Conservation (phyloP, 257 asterid species). For the Solanum verrucosum region DNA sequence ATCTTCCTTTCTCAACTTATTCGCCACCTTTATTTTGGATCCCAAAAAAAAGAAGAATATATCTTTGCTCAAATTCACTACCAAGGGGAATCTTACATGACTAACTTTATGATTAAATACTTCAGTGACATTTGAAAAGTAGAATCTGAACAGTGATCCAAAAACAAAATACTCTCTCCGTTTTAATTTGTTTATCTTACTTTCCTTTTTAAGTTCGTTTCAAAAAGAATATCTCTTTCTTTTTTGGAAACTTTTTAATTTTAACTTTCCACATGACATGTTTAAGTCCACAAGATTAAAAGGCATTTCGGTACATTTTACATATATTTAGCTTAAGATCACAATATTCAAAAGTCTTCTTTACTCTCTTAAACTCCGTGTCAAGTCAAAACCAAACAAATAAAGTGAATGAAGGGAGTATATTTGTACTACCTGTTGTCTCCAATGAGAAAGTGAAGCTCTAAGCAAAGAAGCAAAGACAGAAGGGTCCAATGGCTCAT, state of each 20-base stretch:
- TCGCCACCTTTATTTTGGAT: background rate
- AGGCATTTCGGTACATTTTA: background rate
- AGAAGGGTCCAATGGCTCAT: slow-evolving; percentile 50
- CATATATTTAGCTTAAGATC: background rate
- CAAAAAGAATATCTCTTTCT: background rate
- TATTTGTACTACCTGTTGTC: slow-evolving; percentile 32
- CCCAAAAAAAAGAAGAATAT: background rate
- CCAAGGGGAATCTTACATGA: background rate
- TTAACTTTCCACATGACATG: background rate
- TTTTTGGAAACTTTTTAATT: background rate
- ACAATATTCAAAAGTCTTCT: background rate
- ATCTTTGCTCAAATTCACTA: background rate
- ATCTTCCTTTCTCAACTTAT: background rate
- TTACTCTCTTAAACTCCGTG: background rate
- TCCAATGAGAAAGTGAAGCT: slow-evolving; percentile 83
- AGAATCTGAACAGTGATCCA: background rate
- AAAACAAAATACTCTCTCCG: background rate
- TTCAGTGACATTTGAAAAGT: background rate
- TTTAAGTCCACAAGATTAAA: background rate
- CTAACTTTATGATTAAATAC: background rate
- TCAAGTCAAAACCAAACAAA: background rate
- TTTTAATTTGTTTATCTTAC: background rate
- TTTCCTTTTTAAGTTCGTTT: background rate
- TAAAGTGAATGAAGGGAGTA: background rate
- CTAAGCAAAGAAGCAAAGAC: slow-evolving; percentile 48